Base-by-base conservation (phyloP, 75 land plant species). In the Cunninghamia lanceolata region DNA sequence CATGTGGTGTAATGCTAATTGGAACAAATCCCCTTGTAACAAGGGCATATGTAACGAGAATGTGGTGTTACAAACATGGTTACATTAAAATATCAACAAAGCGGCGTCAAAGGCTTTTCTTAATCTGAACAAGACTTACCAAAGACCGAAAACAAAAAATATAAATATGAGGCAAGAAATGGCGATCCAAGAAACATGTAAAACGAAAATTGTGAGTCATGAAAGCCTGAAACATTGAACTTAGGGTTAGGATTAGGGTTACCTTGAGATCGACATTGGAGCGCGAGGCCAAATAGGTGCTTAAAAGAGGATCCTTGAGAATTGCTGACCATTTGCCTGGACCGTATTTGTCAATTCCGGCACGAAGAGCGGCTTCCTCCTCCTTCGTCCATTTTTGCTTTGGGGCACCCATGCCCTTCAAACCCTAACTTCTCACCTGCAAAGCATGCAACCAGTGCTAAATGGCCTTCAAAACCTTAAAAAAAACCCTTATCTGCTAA, bases 201-300 rank as follows among this genome's bases (percentile, higher is more conserved):
- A 13, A 39, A 52, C 14, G 14, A 13, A 52, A 4, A 63, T 25
- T 63, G 68, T 6, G 68, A 5, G 68, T 25, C n/a, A 25, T 25
- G 7, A 52, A 21, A 63, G 8, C 68, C 68, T 25, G 28, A 63
- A 63, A 63, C n/a, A 63, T 63, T 63, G 28, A 25, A 63, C 4
- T 21, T 59, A 59, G 28, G 66, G 66, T 59, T 59, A 59, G 66
- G 35, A 21, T 30, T 71, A 32, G 45, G 43, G 83, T 30, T 76
- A 93, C 94, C 94, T 93, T 93, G 71, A 93, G 90, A 63, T 93
- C 92, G 66, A 93, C 91, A 84, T 93, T 93, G 70, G 94, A 90
- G 13, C 94, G 94, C 5, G 88, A 38, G 40, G 87, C 82, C 82
- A 93, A 88, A 53, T 34, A 56, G 19, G 82, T 82, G 54, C 86